Conservation (phyloP, 202 grass and related monocot genomes). For the Alloteropsis angusta region DNA sequence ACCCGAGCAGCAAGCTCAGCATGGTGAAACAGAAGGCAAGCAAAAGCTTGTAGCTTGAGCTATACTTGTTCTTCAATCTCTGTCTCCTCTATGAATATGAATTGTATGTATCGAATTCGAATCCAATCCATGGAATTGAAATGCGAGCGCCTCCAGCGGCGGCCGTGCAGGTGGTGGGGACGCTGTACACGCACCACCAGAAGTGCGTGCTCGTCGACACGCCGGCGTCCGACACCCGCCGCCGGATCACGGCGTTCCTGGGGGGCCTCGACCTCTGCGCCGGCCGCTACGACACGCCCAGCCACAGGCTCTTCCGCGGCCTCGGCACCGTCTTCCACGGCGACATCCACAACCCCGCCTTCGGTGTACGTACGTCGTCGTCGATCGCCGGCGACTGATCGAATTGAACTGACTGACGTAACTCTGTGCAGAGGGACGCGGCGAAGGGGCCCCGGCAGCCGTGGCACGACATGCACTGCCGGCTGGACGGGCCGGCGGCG, state of each 20-base stretch:
- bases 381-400: too few relatives aligned
- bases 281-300: slow-evolving; percentile 64
- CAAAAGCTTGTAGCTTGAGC: too few relatives aligned
- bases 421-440: background rate
- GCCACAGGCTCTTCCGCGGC: slow-evolving; percentile 41
- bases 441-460: slow-evolving; percentile 49
- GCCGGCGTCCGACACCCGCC: slow-evolving; percentile 30
- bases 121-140: background rate
- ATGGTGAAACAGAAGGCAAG: slow-evolving; percentile 69
- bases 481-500: slow-evolving; percentile 60
- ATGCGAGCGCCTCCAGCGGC: background rate
- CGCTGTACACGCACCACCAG: slow-evolving; percentile 76
- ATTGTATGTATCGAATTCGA: too few relatives aligned
- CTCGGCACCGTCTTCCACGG: slow-evolving; percentile 25
- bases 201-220: slow-evolving; percentile 87
- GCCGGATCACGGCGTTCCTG: slow-evolving; percentile 75
- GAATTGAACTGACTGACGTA: too few relatives aligned
- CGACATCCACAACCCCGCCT: slow-evolving; percentile 41
- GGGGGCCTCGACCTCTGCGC: slow-evolving; percentile 63
- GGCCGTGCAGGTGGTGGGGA: slow-evolving; percentile 60
- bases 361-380: slow-evolving; percentile 18
- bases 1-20: slow-evolving; percentile 59
- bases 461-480: slow-evolving; percentile 88
- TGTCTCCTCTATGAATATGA: too few relatives aligned
- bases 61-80: too few relatives aligned